Base-by-base conservation (phyloP, 441 rosid genomes). In the Gossypium gossypioides region DNA sequence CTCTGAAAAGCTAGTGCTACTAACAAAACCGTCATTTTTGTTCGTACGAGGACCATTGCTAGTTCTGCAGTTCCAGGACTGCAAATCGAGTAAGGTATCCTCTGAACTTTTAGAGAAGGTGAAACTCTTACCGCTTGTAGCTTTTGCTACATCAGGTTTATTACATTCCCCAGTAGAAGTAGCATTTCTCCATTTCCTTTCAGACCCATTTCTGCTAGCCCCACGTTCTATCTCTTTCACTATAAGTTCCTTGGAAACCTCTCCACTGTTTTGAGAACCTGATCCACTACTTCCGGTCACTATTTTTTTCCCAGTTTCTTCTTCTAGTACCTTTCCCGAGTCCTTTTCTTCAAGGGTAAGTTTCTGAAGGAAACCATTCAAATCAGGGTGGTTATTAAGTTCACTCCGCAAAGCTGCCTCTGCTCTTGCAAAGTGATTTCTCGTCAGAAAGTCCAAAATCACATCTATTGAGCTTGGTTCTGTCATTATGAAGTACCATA, bases 361-460 rank as follows among this genome's bases (percentile, higher is more conserved):
- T 48, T 82, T 91, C 75, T 85, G 83, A 80, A 91, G 83, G 68
- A 91, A 84, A 5, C 86, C 91, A 83, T 90, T 89, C 55, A 87
- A 81, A 82, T 95, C 98, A 76, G 92, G 86, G 25, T 40, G 85
- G 79, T 75, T 82, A 59, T 69, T 73, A 3, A 94, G 89, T 87
- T 91, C 98, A 74, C 89, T 80, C 60, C 86, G 88, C 77, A 94
- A 79, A 65, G 98, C 98, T 72, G 92, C 92, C 90, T 94, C 98
- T 55, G 98, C 97, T 85, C 91, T 84, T 2, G 87, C 83, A 74
- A 94, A 90, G 50, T 70, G 86, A 82, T 94, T 89, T 74, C 72
- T 87, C 83, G 84, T 77, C 80, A 94, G 73, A 81, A 89, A 94
- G 18, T 90, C 92, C 69, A 94, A 79, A 81, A 94, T 86, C 73